Evolutionary conservation across 148 eudicot species (phyloP).

Genomic region (Heliamphora exappendiculata): DNA sequence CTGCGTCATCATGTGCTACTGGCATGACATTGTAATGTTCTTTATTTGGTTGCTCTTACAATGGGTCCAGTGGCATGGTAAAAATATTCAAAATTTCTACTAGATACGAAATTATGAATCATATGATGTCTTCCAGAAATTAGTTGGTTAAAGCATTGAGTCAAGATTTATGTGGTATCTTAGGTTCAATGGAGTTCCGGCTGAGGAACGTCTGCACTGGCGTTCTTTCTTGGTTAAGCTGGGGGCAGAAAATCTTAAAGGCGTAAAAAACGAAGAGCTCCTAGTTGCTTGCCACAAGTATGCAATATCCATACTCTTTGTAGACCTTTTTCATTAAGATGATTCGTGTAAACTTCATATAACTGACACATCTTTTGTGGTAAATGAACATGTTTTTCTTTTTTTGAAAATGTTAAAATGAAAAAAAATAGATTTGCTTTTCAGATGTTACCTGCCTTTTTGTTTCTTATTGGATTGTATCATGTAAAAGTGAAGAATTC

Average conservation of each 20-base stretch:
- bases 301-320: conserved; percentile 16
- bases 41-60: not conserved
- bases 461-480: too few relatives aligned
- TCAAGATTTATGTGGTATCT: conserved; percentile 9
- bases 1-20: too few relatives aligned
- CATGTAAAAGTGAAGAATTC: too few relatives aligned
- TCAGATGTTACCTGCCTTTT: too few relatives aligned
- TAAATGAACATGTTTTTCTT: too few relatives aligned
- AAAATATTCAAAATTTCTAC: not conserved
- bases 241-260: conserved; percentile 91
- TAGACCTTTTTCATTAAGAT: too few relatives aligned
- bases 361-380: too few relatives aligned
- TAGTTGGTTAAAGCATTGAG: not conserved
- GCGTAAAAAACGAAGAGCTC: conserved; percentile 90
- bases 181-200: conserved; percentile 95
- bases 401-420: too few relatives aligned
- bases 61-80: not conserved
- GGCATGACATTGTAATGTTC: not conserved
- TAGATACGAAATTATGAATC: too few relatives aligned
- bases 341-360: too few relatives aligned
- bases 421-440: too few relatives aligned
- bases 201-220: conserved; percentile 98
- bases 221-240: conserved; percentile 88
- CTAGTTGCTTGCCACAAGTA: conserved; percentile 98
- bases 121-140: not conserved